phyloP scores from a whole-genome alignment of 257 asterid genomes.

The Linderniella brevidens region DNA sequence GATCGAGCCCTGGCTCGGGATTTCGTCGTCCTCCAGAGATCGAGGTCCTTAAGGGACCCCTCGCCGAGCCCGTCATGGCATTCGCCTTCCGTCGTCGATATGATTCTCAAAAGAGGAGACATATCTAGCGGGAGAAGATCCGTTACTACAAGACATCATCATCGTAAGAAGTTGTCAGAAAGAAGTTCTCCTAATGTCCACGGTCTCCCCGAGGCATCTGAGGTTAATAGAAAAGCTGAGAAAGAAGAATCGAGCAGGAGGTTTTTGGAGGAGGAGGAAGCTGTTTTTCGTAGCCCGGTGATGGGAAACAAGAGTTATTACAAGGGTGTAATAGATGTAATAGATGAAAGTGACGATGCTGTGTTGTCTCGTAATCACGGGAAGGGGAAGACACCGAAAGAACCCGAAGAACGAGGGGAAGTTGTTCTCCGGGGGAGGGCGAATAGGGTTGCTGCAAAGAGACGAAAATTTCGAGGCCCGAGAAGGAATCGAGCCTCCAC shows the following conservation, averaged over 20 bases:
- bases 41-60: constrained; percentile 82
- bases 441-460: constrained; percentile 39
- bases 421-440: constrained; percentile 17
- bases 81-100: constrained; percentile 37
- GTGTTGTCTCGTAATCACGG: constrained; percentile 36
- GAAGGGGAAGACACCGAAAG: constrained; percentile 10
- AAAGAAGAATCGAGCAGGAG: constrained; percentile 29
- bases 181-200: constrained; percentile 31
- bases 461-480: constrained; percentile 63
- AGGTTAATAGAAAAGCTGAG: constrained; percentile 27
- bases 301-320: constrained; percentile 20
- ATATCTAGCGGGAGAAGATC: constrained; percentile 42
- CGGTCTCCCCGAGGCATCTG: constrained; percentile 10
- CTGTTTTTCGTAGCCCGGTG: too few relatives aligned
- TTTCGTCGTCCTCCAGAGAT: constrained; percentile 60
- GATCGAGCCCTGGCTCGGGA: constrained; percentile 74
- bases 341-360: constrained; percentile 44
- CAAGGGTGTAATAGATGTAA: constrained; percentile 24
- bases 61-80: constrained; percentile 69
- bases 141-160: constrained; percentile 27
- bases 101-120: constrained; percentile 23
- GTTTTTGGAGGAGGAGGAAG: constrained; percentile 22
- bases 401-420: constrained; percentile 20
- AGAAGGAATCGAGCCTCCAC: constrained; percentile 46
- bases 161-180: constrained; percentile 19